Base-by-base conservation (phyloP, 441 rosid species). In the Euphorbia schlechtendalii region DNA sequence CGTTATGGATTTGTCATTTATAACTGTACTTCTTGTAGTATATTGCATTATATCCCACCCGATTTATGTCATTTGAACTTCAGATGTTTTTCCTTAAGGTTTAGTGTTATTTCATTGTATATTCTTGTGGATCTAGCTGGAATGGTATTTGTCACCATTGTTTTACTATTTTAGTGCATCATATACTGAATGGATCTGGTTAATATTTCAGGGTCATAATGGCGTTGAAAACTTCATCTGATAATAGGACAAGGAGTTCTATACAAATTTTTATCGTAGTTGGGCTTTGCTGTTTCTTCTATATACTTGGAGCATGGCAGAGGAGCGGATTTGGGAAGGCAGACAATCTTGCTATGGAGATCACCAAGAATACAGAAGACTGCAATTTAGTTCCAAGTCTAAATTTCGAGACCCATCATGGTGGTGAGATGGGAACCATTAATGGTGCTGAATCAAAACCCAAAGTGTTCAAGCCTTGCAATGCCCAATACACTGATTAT, bases 301-400 rank as follows among this genome's bases (percentile, higher is more conserved):
- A 95, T 77, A 77, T 92, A 32, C 67, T 95, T 20, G 98, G 99
- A 27, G 99, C 98, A 30, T 94, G 99, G 99, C 99, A 91, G 73
- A 75, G 89, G 53, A 94, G 99, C 67, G 99, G 99, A 2, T 94
- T 91, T 28, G 99, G 99, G 41, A 94, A 94, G 77, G 99, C 98
- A 36, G 99, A 94, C 66, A 87, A 91, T 54, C 94, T 91, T 64
- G 99, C 99, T 67, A 68, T 87, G 67, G 86, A 84, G 74, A 84
- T 94, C 60, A 87, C 96, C 0, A 89, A 89, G 66, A 88, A 78
- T 60, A 87, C 87, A 40, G 85, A 86, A 4, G 99, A 90, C 58
- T 90, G 99, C 77, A 92, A 85, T 66, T 76, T 87, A 8, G 74
- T 83, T 43, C 84, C 98, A 0, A 86, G 77, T 68, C 80, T 94